Evolutionary conservation across 2,329 filamentous ascomycete species (phyloP).

Genomic region (Diaporthe velutina): DNA sequence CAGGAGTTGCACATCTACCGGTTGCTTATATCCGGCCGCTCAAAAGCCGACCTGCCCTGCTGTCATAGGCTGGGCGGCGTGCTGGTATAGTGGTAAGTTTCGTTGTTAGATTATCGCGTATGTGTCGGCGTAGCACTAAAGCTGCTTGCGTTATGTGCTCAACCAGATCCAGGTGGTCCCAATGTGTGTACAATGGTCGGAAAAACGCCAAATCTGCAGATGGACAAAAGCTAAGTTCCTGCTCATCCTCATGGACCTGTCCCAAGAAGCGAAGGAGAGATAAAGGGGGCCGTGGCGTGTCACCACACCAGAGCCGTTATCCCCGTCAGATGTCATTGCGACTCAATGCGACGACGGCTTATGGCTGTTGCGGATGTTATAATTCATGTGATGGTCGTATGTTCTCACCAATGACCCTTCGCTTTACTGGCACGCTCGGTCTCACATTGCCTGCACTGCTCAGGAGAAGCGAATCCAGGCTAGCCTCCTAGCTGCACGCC

Average conservation of each 20-base stretch:
- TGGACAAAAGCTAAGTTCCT: neutral
- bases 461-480: conserved; percentile 11
- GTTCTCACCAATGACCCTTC: neutral
- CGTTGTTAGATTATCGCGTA: neutral
- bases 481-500: neutral
- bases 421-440: neutral
- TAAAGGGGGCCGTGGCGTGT: neutral
- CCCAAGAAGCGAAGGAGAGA: neutral
- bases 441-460: neutral
- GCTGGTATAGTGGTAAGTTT: no score
- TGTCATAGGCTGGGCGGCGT: neutral
- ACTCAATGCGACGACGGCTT: neutral
- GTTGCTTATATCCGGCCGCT: neutral
- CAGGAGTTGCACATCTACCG: neutral
- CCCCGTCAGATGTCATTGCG: neutral
- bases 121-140: neutral
- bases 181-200: neutral
- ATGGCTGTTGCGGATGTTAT: neutral
- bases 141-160: neutral
- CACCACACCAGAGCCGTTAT: neutral
- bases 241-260: neutral
- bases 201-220: neutral
- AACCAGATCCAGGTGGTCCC: neutral
- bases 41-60: neutral
- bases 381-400: neutral